Evolutionary conservation across 2,329 filamentous ascomycete genomes (phyloP), one percentile per base, ranked within the genome.

Genomic region (Ceratocystis alfenasii): DNA sequence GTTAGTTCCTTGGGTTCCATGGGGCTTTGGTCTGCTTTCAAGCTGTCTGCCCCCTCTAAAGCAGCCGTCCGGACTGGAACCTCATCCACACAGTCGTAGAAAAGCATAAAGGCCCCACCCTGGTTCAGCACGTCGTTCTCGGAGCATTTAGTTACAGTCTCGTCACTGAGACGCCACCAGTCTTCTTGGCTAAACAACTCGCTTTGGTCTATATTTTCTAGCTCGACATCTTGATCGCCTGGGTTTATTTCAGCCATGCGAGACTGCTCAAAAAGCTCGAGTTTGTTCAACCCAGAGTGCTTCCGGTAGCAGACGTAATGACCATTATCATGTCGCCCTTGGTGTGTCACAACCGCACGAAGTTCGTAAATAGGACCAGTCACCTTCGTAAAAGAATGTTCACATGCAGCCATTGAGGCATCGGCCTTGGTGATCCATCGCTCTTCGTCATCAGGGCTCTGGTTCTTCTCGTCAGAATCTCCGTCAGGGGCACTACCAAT

Each of bases 141-240:
- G 22, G 83, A 83, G 28, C 92, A 87, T 69, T 83, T 80, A 68
- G 80, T 83, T 6, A 97, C 92, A 69, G 88, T 86, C 68, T 96
- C 89, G 71, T 97, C 93, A 73, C 93, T 97, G 33, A 97, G 80
- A 17, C 89, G 82, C 87, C 90, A 99, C 94, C 94, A 97, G 25
- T 69, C 63, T 5, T 66, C 55, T 41, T 63, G 62, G 48, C 61
- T 69, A 15, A 68, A 67, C 2, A 46, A 57, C 12, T 70, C 68
- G 41, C 68, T 61, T 6, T 59, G 60, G 36, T 68, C 61, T 3
- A 66, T 12, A 17, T 61, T 45, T 46, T 64, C 69, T 25, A 69
- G 65, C 5, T 70, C 68, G n/a, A 36, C 44, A 10, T 68, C 65
- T 4, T 36, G 55, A 8, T 71, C 67, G 4, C 57, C 62, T 10